Evolutionary conservation across 768 basidiomycete species (phyloP).

Genomic region (Daedaleopsis nitida): DNA sequence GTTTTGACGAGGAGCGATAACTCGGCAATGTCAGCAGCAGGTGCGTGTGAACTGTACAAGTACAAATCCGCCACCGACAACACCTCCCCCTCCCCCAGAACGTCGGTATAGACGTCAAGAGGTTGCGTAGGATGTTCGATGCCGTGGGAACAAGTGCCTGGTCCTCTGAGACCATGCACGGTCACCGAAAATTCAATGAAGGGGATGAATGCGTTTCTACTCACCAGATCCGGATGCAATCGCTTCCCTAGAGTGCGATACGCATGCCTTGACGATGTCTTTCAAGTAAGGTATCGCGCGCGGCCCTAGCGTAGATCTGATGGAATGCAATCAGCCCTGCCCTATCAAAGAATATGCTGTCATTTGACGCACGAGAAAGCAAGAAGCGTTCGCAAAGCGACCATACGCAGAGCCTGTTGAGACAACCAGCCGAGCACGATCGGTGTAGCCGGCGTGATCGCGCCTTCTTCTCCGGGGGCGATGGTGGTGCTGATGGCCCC

Average conservation of each 20-base stretch:
- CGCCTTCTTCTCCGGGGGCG: slow-evolving; percentile 64
- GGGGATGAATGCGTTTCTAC: slow-evolving; percentile 18
- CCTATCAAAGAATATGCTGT: not conserved
- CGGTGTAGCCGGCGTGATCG: slow-evolving; percentile 62
- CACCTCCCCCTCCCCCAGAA: slow-evolving; percentile 74
- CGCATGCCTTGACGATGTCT: slow-evolving; percentile 62
- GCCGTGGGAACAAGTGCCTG: slow-evolving; percentile 38
- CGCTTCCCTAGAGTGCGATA: slow-evolving; percentile 25
- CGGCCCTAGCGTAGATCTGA: slow-evolving; percentile 77
- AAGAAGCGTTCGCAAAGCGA: slow-evolving; percentile 57
- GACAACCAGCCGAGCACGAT: slow-evolving; percentile 52
- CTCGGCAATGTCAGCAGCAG: slow-evolving; percentile 32
- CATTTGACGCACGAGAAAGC: slow-evolving; percentile 57
- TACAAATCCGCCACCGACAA: slow-evolving; percentile 57
- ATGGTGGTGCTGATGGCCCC: slow-evolving; percentile 59
- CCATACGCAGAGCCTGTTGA: slow-evolving; percentile 36
- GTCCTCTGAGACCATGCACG: slow-evolving; percentile 15
- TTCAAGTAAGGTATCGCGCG: slow-evolving; percentile 87
- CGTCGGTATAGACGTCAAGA: slow-evolving; percentile 75
- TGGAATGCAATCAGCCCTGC: not conserved
- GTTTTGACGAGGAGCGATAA: slow-evolving; percentile 58
- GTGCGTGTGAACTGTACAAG: slow-evolving; percentile 41
- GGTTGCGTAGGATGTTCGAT: slow-evolving; percentile 58
- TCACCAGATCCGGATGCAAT: slow-evolving; percentile 12
- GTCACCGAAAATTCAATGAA: slow-evolving; percentile 4